phyloP scores from a whole-genome alignment of 176 grass and related monocot species.

The Urochloa ruziziensis region DNA sequence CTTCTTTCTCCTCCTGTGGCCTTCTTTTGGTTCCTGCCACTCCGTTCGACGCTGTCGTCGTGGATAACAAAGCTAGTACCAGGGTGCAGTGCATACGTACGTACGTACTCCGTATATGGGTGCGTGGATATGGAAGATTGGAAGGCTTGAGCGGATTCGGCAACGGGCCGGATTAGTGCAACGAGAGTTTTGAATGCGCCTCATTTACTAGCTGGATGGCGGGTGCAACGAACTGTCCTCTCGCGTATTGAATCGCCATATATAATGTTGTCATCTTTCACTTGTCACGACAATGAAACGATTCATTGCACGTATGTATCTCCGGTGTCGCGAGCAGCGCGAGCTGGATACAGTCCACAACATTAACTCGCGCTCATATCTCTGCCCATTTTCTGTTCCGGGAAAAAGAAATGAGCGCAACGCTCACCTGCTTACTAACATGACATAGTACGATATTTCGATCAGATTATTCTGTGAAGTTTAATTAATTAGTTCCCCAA shows the following conservation, averaged over 20 bases:
- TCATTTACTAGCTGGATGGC: conserved; percentile 53
- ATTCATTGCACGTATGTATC: conserved; percentile 21
- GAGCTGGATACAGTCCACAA: background rate
- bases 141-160: conserved; percentile 25
- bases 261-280: conserved; percentile 21
- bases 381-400: background rate
- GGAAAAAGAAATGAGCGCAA: background rate
- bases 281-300: conserved; percentile 35
- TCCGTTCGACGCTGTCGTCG: background rate
- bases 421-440: background rate
- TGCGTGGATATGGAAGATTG: background rate
- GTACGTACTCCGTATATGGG: no score
- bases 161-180: conserved; percentile 19
- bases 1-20: background rate
- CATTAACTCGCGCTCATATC: background rate
- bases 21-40: background rate
- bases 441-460: background rate
- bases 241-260: conserved; percentile 43
- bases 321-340: conserved; percentile 6
- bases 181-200: conserved; percentile 34
- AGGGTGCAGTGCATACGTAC: no score
- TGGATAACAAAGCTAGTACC: background rate
- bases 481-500: background rate
- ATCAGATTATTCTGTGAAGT: background rate
- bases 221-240: conserved; percentile 61